Conservation (phyloP, 108 stramenopile genomes). For the Cylindrotheca closterium region DNA sequence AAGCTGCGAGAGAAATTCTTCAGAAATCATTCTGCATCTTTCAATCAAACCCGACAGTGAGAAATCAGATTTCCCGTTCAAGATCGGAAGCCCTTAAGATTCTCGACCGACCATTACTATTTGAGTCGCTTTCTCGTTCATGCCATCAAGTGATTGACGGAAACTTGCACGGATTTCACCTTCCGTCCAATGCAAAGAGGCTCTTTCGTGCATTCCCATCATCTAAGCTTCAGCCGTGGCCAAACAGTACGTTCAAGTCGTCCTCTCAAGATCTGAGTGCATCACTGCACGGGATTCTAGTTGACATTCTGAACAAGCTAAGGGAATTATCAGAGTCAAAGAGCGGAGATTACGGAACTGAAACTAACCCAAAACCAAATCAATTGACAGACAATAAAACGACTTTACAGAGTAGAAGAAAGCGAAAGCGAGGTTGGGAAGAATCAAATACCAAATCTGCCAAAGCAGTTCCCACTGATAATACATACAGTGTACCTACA, state of each 20-base stretch:
- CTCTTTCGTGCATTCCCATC: slow-evolving; percentile 33
- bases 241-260: slow-evolving; percentile 9
- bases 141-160: slow-evolving; percentile 23
- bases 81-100: slow-evolving; percentile 7
- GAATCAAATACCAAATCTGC: too few species aligned
- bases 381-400: too few species aligned
- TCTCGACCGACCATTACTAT: background rate
- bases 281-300: slow-evolving; percentile 12
- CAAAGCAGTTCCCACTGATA: too few species aligned
- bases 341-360: too few species aligned
- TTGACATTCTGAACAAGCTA: too few species aligned
- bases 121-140: background rate
- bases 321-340: too few species aligned
- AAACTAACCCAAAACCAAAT: too few species aligned
- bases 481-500: too few species aligned
- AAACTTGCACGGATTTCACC: slow-evolving; percentile 34
- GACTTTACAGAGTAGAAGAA: too few species aligned
- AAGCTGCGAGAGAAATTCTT: slow-evolving; percentile 13
- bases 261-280: background rate
- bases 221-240: slow-evolving; percentile 27
- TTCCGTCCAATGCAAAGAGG: slow-evolving; percentile 26
- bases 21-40: slow-evolving; percentile 13
- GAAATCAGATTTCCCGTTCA: background rate
- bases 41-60: background rate
- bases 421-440: background rate